A percentile compares a stretch with the other conserved stretches of the same genome.
phyloP scores from a whole-genome alignment of 2,329 filamentous ascomycete genomes.

The Ilyonectria destructans region DNA sequence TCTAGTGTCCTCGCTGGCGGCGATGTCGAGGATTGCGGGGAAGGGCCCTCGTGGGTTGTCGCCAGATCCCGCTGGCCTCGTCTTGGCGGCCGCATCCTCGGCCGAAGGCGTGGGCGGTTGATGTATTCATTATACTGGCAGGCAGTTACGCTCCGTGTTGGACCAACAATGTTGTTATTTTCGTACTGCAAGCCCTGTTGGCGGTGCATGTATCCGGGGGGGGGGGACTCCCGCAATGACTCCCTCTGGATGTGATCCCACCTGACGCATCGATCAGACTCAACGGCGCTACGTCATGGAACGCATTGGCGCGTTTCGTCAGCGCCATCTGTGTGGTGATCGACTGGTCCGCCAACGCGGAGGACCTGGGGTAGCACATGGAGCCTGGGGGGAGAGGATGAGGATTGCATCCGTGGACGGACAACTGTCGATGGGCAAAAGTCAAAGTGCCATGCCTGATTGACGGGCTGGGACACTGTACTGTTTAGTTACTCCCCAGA shows the following conservation, averaged over 20 bases:
- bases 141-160: background rate
- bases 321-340: conserved; percentile 41
- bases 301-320: conserved; percentile 43
- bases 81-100: conserved; percentile 2
- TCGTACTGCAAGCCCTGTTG: conserved; percentile 2
- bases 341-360: conserved; percentile 25
- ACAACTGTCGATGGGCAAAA: conserved; percentile 9
- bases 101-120: conserved; percentile 3
- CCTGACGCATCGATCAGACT: background rate
- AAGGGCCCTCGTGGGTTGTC: conserved; percentile 1
- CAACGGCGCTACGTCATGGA: conserved; percentile 44
- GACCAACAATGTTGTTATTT: background rate
- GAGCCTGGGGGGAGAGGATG: background rate
- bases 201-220: background rate
- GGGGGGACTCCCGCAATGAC: conserved; percentile 2
- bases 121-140: background rate
- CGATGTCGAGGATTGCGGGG: conserved; percentile 9
- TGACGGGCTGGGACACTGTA: background rate
- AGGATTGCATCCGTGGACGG: background rate
- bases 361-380: conserved; percentile 2
- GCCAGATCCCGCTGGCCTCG: conserved; percentile 4
- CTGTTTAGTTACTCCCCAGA: background rate
- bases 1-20: background rate
- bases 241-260: background rate
- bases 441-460: conserved; percentile 7